phyloP scores from a whole-genome alignment of 495 filamentous ascomycete genomes.

The Collariella sp. region DNA sequence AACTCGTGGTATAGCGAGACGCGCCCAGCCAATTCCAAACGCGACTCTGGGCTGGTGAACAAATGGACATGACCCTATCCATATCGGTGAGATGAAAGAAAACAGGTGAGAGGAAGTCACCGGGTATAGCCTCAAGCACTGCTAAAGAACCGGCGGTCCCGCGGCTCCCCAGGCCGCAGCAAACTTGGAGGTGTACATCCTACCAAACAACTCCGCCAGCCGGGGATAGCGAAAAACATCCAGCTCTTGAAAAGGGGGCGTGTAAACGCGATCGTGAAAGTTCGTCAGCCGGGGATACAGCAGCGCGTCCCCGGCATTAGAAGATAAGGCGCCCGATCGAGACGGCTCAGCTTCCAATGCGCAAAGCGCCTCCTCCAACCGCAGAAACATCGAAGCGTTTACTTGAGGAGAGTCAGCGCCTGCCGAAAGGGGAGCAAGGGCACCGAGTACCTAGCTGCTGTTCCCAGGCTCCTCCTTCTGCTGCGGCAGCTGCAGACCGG shows the following conservation, averaged over 20 bases:
- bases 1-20: background rate
- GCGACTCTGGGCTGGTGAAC: too few relatives aligned
- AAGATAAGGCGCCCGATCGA: background rate
- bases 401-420: background rate
- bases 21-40: too few relatives aligned
- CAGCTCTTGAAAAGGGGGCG: background rate
- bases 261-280: background rate
- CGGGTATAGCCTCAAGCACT: slow-evolving; percentile 13
- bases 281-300: background rate
- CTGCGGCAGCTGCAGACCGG: slow-evolving; percentile 50
- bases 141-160: background rate
- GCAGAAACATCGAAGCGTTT: background rate
- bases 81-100: background rate
- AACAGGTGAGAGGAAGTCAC: slow-evolving; percentile 9
- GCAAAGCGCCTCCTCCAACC: background rate
- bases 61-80: background rate
- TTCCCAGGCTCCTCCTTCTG: slow-evolving; percentile 34
- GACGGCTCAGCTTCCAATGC: background rate
- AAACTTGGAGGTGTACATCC: background rate
- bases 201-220: background rate
- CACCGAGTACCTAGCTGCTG: slow-evolving; percentile 18
- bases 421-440: background rate
- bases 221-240: background rate
- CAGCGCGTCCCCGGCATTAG: too few relatives aligned
- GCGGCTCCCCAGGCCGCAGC: too few relatives aligned